These are phyloP conservation scores for Venustampulla echinocandica DNA, from an alignment of 495 filamentous ascomycete genomes.

Conservation along the genomic window DNA sequence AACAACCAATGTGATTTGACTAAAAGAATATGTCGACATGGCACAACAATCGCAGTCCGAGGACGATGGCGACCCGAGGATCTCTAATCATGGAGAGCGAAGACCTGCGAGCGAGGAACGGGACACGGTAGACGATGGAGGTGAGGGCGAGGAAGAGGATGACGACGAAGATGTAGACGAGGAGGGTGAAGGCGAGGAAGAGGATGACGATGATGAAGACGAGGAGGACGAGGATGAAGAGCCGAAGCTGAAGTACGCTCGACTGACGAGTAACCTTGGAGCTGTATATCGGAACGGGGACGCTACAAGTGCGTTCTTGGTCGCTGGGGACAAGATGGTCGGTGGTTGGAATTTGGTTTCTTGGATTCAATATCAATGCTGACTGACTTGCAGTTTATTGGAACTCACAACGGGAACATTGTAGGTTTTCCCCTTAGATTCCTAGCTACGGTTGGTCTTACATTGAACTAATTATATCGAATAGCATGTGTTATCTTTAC, in stretches of 20 bases:
- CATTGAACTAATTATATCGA: too few relatives aligned
- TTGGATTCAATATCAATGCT: not conserved
- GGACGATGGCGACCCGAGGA: conserved; percentile 17
- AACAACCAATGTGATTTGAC: conserved; percentile 21
- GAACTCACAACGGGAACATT: conserved; percentile 95
- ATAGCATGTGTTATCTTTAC: conserved; percentile 78
- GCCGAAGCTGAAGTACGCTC: conserved; percentile 84
- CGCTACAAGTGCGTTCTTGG: conserved; percentile 80
- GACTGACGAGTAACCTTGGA: conserved; percentile 68
- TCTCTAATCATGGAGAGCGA: conserved; percentile 7
- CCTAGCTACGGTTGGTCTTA: too few relatives aligned
- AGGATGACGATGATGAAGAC: conserved; percentile 55
- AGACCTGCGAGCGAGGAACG: conserved; percentile 28
- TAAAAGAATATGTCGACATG: conserved; percentile 17
- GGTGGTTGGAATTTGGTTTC: conserved; percentile 10
- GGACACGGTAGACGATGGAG: conserved; percentile 31
- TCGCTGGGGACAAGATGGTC: conserved; percentile 95
- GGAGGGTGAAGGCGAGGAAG: conserved; percentile 33
- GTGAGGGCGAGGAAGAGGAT: conserved; percentile 41
- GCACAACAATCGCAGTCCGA: conserved; percentile 19
- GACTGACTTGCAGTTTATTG: conserved; percentile 49
- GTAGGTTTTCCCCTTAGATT: conserved; percentile 47
- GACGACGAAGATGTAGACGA: conserved; percentile 30
- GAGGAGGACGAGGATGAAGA: conserved; percentile 94
- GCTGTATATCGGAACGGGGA: conserved; percentile 89